Percentiles rank a stretch among this genome's conserved stretches.
phyloP scores from a whole-genome alignment of 2,329 filamentous ascomycete genomes.

The Nothomitra cinnamomea region DNA sequence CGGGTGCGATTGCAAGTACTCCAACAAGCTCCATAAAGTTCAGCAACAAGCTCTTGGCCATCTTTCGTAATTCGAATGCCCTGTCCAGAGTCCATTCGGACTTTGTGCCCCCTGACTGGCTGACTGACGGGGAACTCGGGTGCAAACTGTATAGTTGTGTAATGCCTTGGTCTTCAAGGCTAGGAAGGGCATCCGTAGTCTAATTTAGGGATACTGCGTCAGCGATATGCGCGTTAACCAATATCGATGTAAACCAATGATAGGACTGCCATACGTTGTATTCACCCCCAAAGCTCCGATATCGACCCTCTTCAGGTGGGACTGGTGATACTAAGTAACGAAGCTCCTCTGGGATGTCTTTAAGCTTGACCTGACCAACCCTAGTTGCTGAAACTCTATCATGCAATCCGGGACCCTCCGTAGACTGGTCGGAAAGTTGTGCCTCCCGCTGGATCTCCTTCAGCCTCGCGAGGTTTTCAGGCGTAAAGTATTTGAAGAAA shows the following conservation, averaged over 20 bases:
- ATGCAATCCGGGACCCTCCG: too few relatives aligned
- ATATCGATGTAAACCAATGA: slow-evolving; percentile 6
- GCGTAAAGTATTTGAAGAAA: slow-evolving; percentile 79
- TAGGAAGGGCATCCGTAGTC: slow-evolving; percentile 42
- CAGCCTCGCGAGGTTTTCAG: slow-evolving; percentile 49
- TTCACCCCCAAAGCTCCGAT: slow-evolving; percentile 54
- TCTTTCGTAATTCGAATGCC: slow-evolving; percentile 48
- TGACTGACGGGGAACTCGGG: slow-evolving; percentile 16
- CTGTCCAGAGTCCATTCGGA: slow-evolving; percentile 30
- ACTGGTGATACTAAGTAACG: slow-evolving; percentile 65
- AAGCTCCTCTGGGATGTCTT: slow-evolving; percentile 50
- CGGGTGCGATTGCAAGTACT: slow-evolving; percentile 48
- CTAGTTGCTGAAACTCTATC: too few relatives aligned
- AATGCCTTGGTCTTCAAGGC: slow-evolving; percentile 53
- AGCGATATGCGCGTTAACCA: background rate
- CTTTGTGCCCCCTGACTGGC: slow-evolving; percentile 35
- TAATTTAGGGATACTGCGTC: slow-evolving; percentile 11
- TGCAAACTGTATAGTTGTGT: slow-evolving; percentile 46
- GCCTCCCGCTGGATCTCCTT: slow-evolving; percentile 26
- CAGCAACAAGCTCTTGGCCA: slow-evolving; percentile 70
- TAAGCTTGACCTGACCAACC: too few relatives aligned
- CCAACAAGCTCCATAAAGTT: slow-evolving; percentile 79
- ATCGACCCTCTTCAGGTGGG: slow-evolving; percentile 52
- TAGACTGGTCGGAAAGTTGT: slow-evolving; percentile 8
- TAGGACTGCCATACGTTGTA: slow-evolving; percentile 38